Evolutionary conservation across 2,329 filamentous ascomycete species (phyloP).

Genomic region (Aspergillus aculeatus): DNA sequence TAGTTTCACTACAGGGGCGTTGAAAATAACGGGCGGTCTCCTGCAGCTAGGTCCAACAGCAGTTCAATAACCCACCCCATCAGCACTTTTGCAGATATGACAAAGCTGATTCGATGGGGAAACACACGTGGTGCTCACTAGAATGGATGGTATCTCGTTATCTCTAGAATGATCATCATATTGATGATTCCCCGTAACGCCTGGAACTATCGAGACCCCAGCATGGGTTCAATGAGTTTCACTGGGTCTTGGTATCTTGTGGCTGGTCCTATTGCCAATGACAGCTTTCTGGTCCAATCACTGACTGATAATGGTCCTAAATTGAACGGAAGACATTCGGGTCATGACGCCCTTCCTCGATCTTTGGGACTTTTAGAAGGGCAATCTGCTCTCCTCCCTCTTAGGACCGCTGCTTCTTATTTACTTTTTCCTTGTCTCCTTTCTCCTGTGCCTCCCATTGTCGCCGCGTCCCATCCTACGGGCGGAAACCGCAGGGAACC

Average conservation of each 20-base stretch:
- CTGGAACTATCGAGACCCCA: conserved; percentile 1
- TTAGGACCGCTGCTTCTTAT: not conserved
- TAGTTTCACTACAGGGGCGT: conserved; percentile 37
- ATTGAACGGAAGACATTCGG: not conserved
- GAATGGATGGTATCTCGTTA: conserved; percentile 10
- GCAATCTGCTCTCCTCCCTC: not conserved
- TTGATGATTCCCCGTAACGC: not conserved
- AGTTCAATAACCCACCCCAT: conserved; percentile 4
- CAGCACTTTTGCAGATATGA: not conserved
- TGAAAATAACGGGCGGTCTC: conserved; percentile 34
- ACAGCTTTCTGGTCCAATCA: conserved; percentile 13
- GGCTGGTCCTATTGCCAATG: conserved; percentile 23
- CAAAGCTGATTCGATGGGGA: conserved; percentile 6
- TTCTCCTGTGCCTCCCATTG: not conserved
- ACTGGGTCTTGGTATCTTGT: conserved; percentile 15
- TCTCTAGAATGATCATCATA: conserved; percentile 1
- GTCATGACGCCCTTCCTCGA: conserved; percentile 5
- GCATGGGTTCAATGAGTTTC: conserved; percentile 9
- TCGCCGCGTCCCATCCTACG: not conserved
- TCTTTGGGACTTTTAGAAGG: not conserved
- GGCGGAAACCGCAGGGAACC: not conserved
- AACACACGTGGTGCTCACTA: conserved; percentile 20
- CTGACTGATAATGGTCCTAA: conserved; percentile 6
- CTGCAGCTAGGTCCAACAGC: conserved; percentile 30
- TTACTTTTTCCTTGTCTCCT: not conserved